Evolutionary conservation across 345 rosid genomes (phyloP), one percentile per base, ranked within the genome.

Genomic region (Moringa oleifera): DNA sequence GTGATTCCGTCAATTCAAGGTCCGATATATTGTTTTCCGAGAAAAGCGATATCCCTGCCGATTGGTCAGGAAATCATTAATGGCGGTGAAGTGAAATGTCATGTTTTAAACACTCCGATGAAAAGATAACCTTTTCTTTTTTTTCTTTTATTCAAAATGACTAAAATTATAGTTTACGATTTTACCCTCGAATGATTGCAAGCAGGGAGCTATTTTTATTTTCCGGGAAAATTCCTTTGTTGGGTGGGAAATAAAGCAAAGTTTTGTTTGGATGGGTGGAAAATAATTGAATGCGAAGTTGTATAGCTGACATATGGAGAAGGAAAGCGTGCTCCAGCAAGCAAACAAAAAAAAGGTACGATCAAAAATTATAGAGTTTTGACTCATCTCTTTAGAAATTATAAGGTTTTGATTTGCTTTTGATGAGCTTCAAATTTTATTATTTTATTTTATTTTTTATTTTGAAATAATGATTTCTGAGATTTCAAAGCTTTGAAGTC

Each of bases 41-140:
- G 53, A 53, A 62, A 49, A 47, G 58, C 4, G 62, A 62, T 11
- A n/a, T n/a, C n/a, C n/a, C n/a, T n/a, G n/a, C n/a, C n/a, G n/a
- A n/a, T n/a, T 22, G 64, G 57, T 58, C 68, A 63, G 58, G 37
- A 20, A 61, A 21, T 61, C 59, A 60, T 66, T 71, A 24, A 66
- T 56, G 66, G 67, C 56, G 20, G 61, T n/a, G 65, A 19, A 51
- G 53, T 28, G 36, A 62, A 23, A 47, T 23, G 58, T 51, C 76
- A 41, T 23, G 51, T 25, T 24, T 25, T 5, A n/a, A n/a, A n/a
- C n/a, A n/a, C n/a, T n/a, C n/a, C n/a, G n/a, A n/a, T n/a, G n/a
- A n/a, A n/a, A n/a, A n/a, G n/a, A n/a, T n/a, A n/a, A n/a, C n/a
- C n/a, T n/a, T n/a, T n/a, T n/a, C n/a, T n/a, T n/a, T n/a, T n/a